Percentiles rank a stretch among this genome's conserved stretches.
These are phyloP conservation scores for Diospyros lotus DNA, from an alignment of 148 eudicot genomes.

Conservation along the genomic window DNA sequence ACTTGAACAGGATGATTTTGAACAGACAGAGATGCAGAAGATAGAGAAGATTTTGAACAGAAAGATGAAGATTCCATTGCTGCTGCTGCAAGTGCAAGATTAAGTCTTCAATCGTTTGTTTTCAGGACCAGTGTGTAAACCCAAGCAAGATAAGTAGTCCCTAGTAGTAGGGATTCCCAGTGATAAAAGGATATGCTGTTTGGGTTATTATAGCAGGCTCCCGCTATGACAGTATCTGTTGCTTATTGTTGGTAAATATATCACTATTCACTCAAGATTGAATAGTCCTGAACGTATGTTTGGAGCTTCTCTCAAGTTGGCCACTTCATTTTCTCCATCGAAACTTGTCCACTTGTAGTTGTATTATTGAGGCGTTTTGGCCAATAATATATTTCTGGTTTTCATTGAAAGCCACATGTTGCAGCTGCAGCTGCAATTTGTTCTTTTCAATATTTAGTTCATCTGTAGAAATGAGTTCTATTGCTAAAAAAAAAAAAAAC, in stretches of 20 bases:
- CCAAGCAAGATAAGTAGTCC: not conserved
- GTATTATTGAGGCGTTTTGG: no score
- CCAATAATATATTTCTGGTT: no score
- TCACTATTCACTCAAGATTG: conserved; percentile 1
- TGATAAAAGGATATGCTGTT: not conserved
- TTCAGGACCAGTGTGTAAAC: conserved; percentile 20
- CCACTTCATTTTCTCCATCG: no score
- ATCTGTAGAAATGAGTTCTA: no score
- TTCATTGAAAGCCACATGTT: no score
- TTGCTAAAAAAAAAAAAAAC: no score
- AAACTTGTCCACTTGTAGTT: no score
- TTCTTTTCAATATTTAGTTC: no score
- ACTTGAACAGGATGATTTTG: conserved; percentile 44
- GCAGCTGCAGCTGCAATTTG: no score
- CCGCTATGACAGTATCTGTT: not conserved
- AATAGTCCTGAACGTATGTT: not conserved
- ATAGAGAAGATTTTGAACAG: conserved; percentile 68
- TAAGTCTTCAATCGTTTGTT: conserved; percentile 59
- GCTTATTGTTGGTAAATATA: not conserved
- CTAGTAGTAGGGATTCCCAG: conserved; percentile 6
- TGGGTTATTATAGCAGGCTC: not conserved
- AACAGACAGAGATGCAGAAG: conserved; percentile 49
- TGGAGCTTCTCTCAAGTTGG: not conserved
- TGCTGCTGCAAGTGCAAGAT: conserved; percentile 57
- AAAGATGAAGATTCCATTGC: conserved; percentile 78